These are phyloP conservation scores for Candida tammaniensis DNA, from an alignment of 805 yeast species.

Conservation along the genomic window DNA sequence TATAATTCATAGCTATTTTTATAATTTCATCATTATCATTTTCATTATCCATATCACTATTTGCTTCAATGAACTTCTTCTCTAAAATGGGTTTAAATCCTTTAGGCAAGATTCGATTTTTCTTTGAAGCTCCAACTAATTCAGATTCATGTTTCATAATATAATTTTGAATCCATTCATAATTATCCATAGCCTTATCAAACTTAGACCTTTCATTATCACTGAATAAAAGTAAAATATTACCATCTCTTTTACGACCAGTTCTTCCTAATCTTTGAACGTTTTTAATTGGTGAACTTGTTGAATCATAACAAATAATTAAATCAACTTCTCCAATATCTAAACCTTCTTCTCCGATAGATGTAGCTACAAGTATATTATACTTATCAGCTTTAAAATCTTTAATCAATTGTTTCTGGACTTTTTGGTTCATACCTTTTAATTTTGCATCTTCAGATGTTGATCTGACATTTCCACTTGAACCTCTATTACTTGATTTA, in stretches of 20 bases:
- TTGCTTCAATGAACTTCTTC: slow-evolving; percentile 60
- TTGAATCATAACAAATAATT: slow-evolving; percentile 89
- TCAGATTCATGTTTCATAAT: slow-evolving; percentile 46
- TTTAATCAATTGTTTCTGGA: slow-evolving; percentile 74
- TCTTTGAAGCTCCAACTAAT: slow-evolving; percentile 40
- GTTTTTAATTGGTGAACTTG: slow-evolving; percentile 88
- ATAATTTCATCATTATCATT: slow-evolving; percentile 67
- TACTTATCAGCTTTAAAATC: slow-evolving; percentile 69
- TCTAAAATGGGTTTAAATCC: slow-evolving; percentile 54
- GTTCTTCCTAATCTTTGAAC: slow-evolving; percentile 98
- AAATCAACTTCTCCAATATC: slow-evolving; percentile 98
- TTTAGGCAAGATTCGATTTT: slow-evolving; percentile 69
- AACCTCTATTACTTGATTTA: slow-evolving; percentile 21
- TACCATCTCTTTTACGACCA: slow-evolving; percentile 91
- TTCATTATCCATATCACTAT: slow-evolving; percentile 51
- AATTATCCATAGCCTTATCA: slow-evolving; percentile 81
- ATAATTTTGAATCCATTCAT: slow-evolving; percentile 70
- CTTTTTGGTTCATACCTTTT: slow-evolving; percentile 87
- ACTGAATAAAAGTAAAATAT: slow-evolving; percentile 70
- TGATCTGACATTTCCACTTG: slow-evolving; percentile 37
- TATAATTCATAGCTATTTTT: slow-evolving; percentile 62
- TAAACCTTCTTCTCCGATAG: slow-evolving; percentile 97
- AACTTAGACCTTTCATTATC: slow-evolving; percentile 76
- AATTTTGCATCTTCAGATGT: slow-evolving; percentile 75
- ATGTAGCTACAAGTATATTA: slow-evolving; percentile 89